Percentiles rank a stretch among this genome's conserved stretches.
Conservation (phyloP, 495 filamentous ascomycete genomes). For the Astrothelium macrocarpum region DNA sequence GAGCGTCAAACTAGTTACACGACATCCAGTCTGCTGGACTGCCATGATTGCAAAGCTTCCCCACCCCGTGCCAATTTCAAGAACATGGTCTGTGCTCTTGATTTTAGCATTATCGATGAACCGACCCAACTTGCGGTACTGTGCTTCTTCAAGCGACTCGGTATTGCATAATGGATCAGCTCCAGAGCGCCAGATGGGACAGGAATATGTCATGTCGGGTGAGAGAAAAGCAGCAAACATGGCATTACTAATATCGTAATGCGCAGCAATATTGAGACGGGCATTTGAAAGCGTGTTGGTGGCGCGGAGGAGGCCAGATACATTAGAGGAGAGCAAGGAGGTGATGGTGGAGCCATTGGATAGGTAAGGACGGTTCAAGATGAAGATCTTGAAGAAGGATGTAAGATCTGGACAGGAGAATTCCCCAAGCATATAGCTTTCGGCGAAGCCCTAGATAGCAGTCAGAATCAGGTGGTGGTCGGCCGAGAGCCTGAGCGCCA, state of each 20-base stretch:
- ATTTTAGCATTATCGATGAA: slow-evolving; percentile 53
- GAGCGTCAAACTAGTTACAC: slow-evolving; percentile 23
- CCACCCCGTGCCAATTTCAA: slow-evolving; percentile 28
- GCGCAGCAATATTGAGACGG: slow-evolving; percentile 54
- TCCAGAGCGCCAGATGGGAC: slow-evolving; percentile 52
- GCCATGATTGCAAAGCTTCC: slow-evolving; percentile 26
- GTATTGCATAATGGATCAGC: slow-evolving; percentile 27
- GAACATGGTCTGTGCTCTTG: slow-evolving; percentile 42
- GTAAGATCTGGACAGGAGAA: slow-evolving; percentile 53
- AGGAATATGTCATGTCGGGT: slow-evolving; percentile 67
- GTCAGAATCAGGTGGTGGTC: neutral
- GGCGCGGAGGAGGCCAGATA: slow-evolving; percentile 44
- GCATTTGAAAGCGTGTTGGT: slow-evolving; percentile 58
- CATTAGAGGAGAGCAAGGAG: slow-evolving; percentile 44
- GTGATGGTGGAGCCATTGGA: slow-evolving; percentile 48
- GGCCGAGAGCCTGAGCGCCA: neutral
- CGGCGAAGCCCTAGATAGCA: slow-evolving; percentile 47
- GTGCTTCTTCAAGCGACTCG: slow-evolving; percentile 53
- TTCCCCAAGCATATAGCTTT: slow-evolving; percentile 62
- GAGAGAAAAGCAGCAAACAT: slow-evolving; percentile 67
- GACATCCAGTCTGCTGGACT: slow-evolving; percentile 22
- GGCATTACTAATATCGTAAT: slow-evolving; percentile 67
- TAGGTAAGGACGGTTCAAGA: slow-evolving; percentile 48
- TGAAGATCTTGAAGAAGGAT: slow-evolving; percentile 59
- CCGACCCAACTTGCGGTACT: slow-evolving; percentile 52